Evolutionary conservation across 2,329 filamentous ascomycete species (phyloP).

Genomic region (Ilyonectria destructans): DNA sequence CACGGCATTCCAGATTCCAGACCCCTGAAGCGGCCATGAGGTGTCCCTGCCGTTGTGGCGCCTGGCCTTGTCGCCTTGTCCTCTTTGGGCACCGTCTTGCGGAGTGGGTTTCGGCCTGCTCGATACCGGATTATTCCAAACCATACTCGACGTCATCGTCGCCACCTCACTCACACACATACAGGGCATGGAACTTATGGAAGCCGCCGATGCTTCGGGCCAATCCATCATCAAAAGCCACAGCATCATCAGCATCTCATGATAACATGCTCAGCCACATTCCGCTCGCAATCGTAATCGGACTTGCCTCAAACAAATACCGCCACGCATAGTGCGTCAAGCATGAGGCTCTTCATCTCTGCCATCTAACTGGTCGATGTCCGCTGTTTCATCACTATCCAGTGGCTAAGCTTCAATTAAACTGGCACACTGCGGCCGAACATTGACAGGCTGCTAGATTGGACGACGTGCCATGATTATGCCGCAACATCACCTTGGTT

Average conservation of each 20-base stretch:
- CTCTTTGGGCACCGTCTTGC: conserved; percentile 1
- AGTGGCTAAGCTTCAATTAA: conserved; percentile 9
- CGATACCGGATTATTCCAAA: neutral
- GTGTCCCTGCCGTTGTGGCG: conserved; percentile 24
- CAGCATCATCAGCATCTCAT: conserved; percentile 1
- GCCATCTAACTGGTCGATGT: neutral
- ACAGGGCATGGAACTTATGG: neutral
- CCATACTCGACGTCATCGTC: conserved; percentile 21
- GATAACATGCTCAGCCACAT: neutral
- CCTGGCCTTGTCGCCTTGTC: neutral
- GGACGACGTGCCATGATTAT: conserved; percentile 11
- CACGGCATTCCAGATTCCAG: conserved; percentile 21
- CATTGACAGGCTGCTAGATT: neutral
- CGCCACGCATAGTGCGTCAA: conserved; percentile 15
- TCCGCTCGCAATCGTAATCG: neutral
- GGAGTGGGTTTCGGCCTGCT: neutral
- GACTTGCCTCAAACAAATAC: neutral
- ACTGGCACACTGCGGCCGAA: neutral
- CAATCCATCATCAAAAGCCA: conserved; percentile 6
- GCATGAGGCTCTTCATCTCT: conserved; percentile 2
- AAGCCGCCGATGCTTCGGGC: conserved; percentile 1
- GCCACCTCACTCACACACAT: conserved; percentile 12
- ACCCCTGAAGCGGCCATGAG: conserved; percentile 25
- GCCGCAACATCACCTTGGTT: conserved; percentile 1
- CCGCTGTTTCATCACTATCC: conserved; percentile 1